Evolutionary conservation across 78 protist species (phyloP), one percentile per base, ranked within the genome.

Genomic region (Monosiga brevicollis): DNA sequence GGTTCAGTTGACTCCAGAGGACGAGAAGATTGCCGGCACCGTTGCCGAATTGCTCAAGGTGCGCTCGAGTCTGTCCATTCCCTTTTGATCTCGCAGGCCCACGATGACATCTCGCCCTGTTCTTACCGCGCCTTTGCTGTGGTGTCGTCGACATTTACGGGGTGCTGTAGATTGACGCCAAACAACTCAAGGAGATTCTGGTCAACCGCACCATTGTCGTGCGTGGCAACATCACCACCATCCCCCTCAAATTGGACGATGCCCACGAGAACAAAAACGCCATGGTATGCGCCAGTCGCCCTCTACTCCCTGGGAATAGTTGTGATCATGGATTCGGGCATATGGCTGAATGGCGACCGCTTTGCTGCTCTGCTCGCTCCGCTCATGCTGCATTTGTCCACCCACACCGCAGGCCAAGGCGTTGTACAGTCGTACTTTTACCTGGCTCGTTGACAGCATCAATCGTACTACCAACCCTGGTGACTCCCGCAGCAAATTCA

Each of bases 351-450:
- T 84, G 85, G 83, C 29, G 83, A 84, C 38, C 62, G 94, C 34
- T 95, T 94, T 76, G 92, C 89, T 76, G 85, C 84, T 90, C 86
- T 96, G 15, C 95, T 96, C 43, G 83, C 55, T 73, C 73, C 54
- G 55, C 85, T 90, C 6, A 15, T 49, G 62, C 76, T 89, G 88
- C 74, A 6, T 49, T 49, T 15, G 15, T 15, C 6, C 62, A 49
- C 62, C 15, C 29, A 49, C 62, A 49, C 62, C 29, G 37, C 35
- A 42, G 25, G 86, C 84, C 32, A 93, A 91, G 86, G 84, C 83
- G 54, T 54, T 94, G 39, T 94, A 90, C 91, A 26, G 55, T 9
- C 82, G 85, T 22, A 76, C 90, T 37, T 93, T 93, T 54, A 80
- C 81, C 71, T 73, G 89, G 92, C 75, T 94, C 15, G 91, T 93